Evolutionary conservation across 106 monocot species (phyloP).

Genomic region (Phalaenopsis aphrodite): DNA sequence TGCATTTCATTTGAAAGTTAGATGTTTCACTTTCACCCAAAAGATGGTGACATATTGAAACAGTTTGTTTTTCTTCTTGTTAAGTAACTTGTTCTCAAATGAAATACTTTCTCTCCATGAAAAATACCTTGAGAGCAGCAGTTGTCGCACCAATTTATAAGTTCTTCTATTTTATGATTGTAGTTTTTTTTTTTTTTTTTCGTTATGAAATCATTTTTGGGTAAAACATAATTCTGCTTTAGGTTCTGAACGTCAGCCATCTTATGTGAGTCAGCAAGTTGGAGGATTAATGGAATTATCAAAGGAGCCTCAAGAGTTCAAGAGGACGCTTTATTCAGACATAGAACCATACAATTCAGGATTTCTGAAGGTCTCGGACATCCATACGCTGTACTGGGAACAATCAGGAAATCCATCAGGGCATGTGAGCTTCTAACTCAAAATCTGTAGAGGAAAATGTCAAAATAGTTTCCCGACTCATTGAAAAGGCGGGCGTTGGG

Average conservation of each 20-base stretch:
- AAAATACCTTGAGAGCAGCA: not conserved
- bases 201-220: not conserved
- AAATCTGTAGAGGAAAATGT: not conserved
- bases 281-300: constrained; percentile 18
- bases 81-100: not conserved
- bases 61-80: not conserved
- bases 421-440: constrained; percentile 39
- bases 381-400: constrained; percentile 84
- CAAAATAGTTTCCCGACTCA: too few species aligned
- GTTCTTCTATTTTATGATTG: not conserved
- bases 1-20: not conserved
- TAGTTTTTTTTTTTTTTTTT: not conserved
- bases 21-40: not conserved
- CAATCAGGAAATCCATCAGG: constrained; percentile 94
- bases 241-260: not conserved
- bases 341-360: constrained; percentile 77
- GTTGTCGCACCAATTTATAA: too few species aligned
- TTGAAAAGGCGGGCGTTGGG: too few species aligned
- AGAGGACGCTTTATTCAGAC: constrained; percentile 41
- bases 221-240: not conserved
- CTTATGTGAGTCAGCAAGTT: constrained; percentile 1
- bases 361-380: constrained; percentile 75
- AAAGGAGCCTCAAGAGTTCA: constrained; percentile 23
- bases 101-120: not conserved
- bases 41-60: not conserved